A percentile compares a stretch with the other conserved stretches of the same genome.
These are phyloP conservation scores for Peribolospora kevripleyi DNA, from an alignment of 768 basidiomycete species.

Conservation along the genomic window DNA sequence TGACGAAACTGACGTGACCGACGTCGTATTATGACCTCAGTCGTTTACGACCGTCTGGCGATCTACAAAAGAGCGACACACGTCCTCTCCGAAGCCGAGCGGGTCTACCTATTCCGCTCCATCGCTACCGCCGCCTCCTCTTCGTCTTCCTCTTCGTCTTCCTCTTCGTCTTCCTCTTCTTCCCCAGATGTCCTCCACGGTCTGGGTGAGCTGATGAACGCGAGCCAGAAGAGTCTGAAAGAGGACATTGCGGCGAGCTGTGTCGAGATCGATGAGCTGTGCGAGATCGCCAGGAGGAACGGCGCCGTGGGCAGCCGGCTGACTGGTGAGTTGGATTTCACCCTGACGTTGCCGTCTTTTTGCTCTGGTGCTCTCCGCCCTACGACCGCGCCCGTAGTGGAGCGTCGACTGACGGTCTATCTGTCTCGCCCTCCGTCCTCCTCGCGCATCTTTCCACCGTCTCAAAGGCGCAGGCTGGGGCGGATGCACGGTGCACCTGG, in stretches of 20 bases:
- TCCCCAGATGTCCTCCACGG: constrained; percentile 8
- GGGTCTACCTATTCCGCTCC: background rate
- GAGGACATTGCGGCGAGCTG: constrained; percentile 54
- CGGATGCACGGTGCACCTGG: constrained; percentile 63
- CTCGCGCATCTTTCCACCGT: background rate
- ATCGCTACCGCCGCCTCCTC: background rate
- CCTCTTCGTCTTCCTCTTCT: background rate
- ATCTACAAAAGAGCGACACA: constrained; percentile 61
- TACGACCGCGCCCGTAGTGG: background rate
- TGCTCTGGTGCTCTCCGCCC: background rate
- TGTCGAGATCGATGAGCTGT: constrained; percentile 48
- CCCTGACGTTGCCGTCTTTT: background rate
- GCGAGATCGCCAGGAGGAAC: constrained; percentile 34
- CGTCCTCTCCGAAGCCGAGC: constrained; percentile 20
- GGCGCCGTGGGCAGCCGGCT: constrained; percentile 61
- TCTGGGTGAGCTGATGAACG: constrained; percentile 53
- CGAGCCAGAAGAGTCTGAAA: constrained; percentile 46
- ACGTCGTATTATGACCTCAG: too few species aligned
- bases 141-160: constrained; percentile 1
- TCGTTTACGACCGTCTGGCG: constrained; percentile 28
- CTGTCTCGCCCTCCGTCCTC: background rate
- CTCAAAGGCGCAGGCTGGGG: constrained; percentile 64
- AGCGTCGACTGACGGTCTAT: background rate
- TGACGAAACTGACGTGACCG: too few species aligned
- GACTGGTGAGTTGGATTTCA: constrained; percentile 32